A percentile compares a stretch with the other conserved stretches of the same genome.
Conservation (phyloP, 108 stramenopile genomes). For the Nitzschia palea region DNA sequence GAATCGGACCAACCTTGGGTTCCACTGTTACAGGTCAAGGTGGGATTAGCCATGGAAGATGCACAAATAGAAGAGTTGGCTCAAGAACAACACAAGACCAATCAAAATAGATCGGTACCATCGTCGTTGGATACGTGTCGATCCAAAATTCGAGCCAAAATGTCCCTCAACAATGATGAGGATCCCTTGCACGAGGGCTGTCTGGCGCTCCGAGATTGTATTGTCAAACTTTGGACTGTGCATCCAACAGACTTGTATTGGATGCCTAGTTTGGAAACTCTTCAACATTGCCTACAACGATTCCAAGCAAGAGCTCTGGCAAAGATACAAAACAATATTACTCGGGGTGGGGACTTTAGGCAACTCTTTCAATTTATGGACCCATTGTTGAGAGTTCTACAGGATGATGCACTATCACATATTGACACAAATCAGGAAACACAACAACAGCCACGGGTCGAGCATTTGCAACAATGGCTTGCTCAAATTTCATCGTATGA, state of each 20-base stretch:
- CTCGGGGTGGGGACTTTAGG: neutral
- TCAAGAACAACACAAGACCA: conserved; percentile 12
- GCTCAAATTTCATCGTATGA: neutral
- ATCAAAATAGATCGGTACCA: conserved; percentile 11
- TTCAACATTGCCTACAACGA: neutral
- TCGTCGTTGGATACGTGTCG: neutral
- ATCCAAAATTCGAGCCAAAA: neutral
- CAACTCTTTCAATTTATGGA: neutral
- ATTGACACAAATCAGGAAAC: neutral
- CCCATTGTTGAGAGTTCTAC: neutral
- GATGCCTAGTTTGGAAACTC: neutral
- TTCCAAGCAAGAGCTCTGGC: neutral
- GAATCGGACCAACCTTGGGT: neutral
- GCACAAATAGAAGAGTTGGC: conserved; percentile 17
- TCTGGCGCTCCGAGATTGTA: neutral
- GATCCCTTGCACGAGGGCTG: neutral
- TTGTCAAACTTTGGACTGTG: neutral
- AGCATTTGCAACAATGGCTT: neutral
- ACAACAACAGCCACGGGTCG: too few species aligned
- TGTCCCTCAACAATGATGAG: neutral
- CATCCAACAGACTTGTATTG: neutral
- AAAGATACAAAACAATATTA: neutral
- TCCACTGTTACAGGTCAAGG: neutral
- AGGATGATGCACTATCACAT: neutral
- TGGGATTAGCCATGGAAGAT: conserved; percentile 30